Base-by-base conservation (phyloP, 257 asterid genomes). In the Scutellaria minor region DNA sequence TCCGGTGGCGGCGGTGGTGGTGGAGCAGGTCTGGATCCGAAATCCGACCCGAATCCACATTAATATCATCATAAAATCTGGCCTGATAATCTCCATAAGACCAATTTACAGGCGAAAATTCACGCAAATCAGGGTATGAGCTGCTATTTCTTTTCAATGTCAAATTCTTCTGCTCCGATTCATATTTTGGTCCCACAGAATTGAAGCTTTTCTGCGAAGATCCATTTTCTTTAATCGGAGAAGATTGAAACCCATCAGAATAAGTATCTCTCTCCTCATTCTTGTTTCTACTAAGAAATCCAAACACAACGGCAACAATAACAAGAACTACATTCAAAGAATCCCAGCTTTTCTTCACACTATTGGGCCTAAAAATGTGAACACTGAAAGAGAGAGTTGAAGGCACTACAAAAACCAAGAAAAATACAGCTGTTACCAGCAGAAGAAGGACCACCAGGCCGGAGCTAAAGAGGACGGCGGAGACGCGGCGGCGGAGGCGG, bases 281-380 rank as follows among this genome's bases (percentile, higher is more conserved):
- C 61, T 71, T 82, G 81, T 75, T 88, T 60, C 89, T 91, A 61
- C 95, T 86, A 0, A 89, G 90, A 75, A 94, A 79, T 2, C 98
- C 98, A 78, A 91, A 89, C 48, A 88, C 77, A 2, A 91, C 78
- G 54, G 98, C 98, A 15, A 86, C 84, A 42, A 93, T 73, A 69
- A 93, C 97, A 40, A 93, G 83, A 1, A 85, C 77, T 0, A 85
- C 41, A 71, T 91, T 93, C 73, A 93, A 73, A 15, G 96, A 87
- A 84, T 89, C 98, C 98, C 98, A 93, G 70, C 94, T 91, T 50
- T 81, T 91, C 73, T 85, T 89, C 2, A 93, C 96, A 59, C 77
- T 82, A 51, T 77, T 91, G 10, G 98, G 96, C 81, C 74, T 85
- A 70, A 93, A 85, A 76, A 93, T 75, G 56, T 64, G 84, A 44